These are phyloP conservation scores for Apiospora arundinis DNA, from an alignment of 2,329 filamentous ascomycete species.

Conservation along the genomic window DNA sequence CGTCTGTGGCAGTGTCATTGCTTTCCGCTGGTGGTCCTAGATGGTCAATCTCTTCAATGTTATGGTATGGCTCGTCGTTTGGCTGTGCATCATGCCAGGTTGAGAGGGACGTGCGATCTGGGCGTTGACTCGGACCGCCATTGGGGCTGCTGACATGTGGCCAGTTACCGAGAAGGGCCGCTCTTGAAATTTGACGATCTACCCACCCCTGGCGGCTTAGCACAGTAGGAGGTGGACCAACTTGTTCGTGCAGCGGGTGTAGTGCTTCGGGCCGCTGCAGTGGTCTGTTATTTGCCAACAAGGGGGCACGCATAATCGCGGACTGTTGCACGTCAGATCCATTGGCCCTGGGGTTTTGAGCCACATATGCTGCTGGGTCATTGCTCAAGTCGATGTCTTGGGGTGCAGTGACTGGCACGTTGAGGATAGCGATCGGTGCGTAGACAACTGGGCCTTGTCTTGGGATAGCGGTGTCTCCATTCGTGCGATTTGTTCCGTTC, in stretches of 20 bases:
- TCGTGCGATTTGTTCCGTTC: background rate
- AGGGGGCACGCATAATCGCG: background rate
- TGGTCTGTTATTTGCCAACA: background rate
- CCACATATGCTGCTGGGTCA: background rate
- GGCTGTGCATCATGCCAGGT: background rate
- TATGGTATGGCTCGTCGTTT: background rate
- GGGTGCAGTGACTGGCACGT: too few species aligned
- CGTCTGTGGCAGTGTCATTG: background rate
- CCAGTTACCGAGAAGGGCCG: background rate
- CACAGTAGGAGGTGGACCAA: background rate
- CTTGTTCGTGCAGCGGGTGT: background rate
- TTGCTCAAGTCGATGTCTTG: background rate
- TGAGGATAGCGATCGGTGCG: background rate
- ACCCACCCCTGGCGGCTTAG: background rate
- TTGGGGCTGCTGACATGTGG: background rate
- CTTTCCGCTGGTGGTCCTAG: background rate
- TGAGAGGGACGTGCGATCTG: background rate
- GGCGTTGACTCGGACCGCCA: background rate
- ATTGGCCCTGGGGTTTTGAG: background rate
- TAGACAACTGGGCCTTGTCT: background rate
- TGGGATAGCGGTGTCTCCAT: background rate
- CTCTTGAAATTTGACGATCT: background rate
- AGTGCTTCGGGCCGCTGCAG: background rate
- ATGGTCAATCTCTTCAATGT: slow-evolving; percentile 7
- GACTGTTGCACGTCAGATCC: background rate